These are phyloP conservation scores for Candida labiduridarum DNA, from an alignment of 1,139 yeast species.

Conservation along the genomic window DNA sequence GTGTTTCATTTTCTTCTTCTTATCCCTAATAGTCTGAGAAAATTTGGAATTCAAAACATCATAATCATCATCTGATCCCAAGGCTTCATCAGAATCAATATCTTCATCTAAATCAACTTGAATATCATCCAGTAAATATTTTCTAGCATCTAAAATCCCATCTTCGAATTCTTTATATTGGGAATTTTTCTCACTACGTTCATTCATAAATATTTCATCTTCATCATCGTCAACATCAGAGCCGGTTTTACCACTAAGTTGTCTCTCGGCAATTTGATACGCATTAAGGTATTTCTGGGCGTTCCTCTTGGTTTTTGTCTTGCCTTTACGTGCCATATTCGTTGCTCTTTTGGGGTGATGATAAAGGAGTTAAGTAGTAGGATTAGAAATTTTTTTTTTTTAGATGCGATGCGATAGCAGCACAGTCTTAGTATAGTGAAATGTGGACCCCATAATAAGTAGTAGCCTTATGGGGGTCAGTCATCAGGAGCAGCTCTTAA, in stretches of 20 bases:
- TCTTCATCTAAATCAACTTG: slow-evolving; percentile 61
- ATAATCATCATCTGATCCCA: slow-evolving; percentile 75
- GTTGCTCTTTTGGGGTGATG: background rate
- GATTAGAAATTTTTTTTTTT: background rate
- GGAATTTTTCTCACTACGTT: background rate
- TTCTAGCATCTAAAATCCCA: slow-evolving; percentile 49
- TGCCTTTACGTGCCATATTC: slow-evolving; percentile 2
- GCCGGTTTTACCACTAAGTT: slow-evolving; percentile 26
- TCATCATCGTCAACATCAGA: slow-evolving; percentile 21
- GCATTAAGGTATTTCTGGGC: slow-evolving; percentile 46
- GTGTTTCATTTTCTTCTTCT: slow-evolving; percentile 35
- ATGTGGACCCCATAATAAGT: too few species aligned
- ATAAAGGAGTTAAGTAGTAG: background rate
- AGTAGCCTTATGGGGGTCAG: too few species aligned
- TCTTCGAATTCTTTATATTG: slow-evolving; percentile 24
- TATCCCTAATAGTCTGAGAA: slow-evolving; percentile 68
- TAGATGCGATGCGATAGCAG: slow-evolving; percentile 1
- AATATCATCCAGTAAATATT: slow-evolving; percentile 32
- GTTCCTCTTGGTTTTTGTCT: slow-evolving; percentile 25
- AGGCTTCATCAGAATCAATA: slow-evolving; percentile 73
- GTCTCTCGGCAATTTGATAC: slow-evolving; percentile 49
- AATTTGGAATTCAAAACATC: slow-evolving; percentile 68
- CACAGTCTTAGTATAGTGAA: too few species aligned
- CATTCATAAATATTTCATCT: slow-evolving; percentile 14
- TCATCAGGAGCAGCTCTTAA: too few species aligned